A percentile compares a stretch with the other conserved stretches of the same genome.
Evolutionary conservation across 371 early-diverging fungal species (phyloP).

Genomic region (Apophysomyces ossiformis): DNA sequence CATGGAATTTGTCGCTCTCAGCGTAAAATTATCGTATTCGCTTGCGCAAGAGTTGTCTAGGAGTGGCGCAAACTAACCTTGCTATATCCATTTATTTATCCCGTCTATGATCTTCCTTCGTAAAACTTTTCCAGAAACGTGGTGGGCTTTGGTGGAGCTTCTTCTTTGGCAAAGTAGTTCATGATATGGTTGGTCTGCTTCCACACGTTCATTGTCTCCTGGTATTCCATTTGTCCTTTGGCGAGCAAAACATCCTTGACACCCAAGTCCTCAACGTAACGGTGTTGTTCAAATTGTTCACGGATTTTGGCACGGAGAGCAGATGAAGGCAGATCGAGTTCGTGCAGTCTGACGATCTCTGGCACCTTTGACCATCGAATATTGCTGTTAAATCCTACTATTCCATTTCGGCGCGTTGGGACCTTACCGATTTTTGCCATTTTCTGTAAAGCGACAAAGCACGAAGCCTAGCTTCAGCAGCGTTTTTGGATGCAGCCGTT

Average conservation of each 20-base stretch:
- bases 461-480: conserved; percentile 61
- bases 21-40: too few relatives aligned
- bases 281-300: conserved; percentile 90
- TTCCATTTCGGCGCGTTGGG: not conserved
- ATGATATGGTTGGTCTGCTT: conserved; percentile 92
- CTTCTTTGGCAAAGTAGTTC: conserved; percentile 86
- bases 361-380: conserved; percentile 63
- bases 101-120: conserved; percentile 66
- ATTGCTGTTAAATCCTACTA: not conserved
- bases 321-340: conserved; percentile 76
- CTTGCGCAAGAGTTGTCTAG: too few relatives aligned
- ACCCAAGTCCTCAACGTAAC: conserved; percentile 78
- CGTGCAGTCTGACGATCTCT: conserved; percentile 78
- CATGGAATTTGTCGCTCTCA: too few relatives aligned
- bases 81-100: conserved; percentile 5
- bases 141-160: conserved; percentile 72
- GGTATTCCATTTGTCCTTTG: conserved; percentile 89
- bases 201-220: conserved; percentile 96
- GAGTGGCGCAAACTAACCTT: not conserved
- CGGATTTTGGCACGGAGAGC: conserved; percentile 87
- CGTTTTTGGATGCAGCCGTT: conserved; percentile 62
- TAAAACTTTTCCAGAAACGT: conserved; percentile 88
- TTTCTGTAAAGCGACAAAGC: conserved; percentile 66
- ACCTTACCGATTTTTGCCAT: conserved; percentile 69
- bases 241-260: conserved; percentile 85